Base-by-base conservation (phyloP, 164 flowering plant genomes). In the Piper betle region DNA sequence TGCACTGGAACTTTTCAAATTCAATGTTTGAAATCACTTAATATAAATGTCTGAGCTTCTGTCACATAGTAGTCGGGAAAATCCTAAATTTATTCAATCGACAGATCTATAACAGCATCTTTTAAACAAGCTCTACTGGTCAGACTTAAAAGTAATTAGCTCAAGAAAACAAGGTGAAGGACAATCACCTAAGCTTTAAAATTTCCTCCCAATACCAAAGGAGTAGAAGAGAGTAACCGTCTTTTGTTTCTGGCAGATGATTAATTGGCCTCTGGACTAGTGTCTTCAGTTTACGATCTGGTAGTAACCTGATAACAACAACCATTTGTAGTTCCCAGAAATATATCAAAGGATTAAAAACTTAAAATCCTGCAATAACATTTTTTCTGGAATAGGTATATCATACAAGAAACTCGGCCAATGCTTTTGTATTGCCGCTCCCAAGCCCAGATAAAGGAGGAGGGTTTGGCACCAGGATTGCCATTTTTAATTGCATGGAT, bases 121-220 rank as follows among this genome's bases (percentile, higher is more conserved):
- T 46, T 46, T 15, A 46, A 6, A 46, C 11, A 10, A 46, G 15
- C 0, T 6, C 50, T 46, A 3, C 10, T 2, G 7, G 10, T 46
- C 50, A 46, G 15, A 46, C 15, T 25, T 25, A 25, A 25, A 25
- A 25, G 33, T 25, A 39, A 12, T 17, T 13, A 58, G 17, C 6
- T 4, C 9, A 53, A 62, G 16, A 6, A 37, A 25, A 16, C 5
- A 25, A 62, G 37, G 58, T 41, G n/a, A 48, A 15, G 3, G 55
- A 2, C 41, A 40, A 42, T 59, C 76, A 94, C 99, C 97, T 91
- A 57, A 77, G 81, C 74, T 91, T 94, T 71, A 91, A 73, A 74
- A 88, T 85, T 33, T 91, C 97, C 71, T 94, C 99, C 90, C 89
- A 94, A 71, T 88, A 78, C 99, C 99, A 94, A 57, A 88, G 80